Conservation (phyloP, 768 basidiomycete genomes). For the Pleurotus djamor region DNA sequence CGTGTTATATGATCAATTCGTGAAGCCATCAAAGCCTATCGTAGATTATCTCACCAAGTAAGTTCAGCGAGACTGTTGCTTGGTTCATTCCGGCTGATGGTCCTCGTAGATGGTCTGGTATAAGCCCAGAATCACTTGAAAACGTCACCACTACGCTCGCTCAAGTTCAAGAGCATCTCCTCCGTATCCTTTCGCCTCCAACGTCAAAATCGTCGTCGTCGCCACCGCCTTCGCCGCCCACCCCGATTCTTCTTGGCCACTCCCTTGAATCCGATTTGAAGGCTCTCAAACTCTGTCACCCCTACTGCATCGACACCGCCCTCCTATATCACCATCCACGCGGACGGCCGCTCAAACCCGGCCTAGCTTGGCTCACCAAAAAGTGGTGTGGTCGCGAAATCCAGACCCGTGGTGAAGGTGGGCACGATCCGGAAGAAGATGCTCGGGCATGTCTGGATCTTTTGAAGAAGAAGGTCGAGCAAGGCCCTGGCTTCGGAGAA, state of each 20-base stretch:
- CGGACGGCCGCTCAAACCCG: conserved; percentile 91
- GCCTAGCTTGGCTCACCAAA: conserved; percentile 94
- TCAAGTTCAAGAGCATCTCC: conserved; percentile 72
- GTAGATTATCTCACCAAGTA: conserved; percentile 92
- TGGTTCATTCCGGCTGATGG: background rate
- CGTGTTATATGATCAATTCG: conserved; percentile 85
- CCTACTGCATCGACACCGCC: conserved; percentile 89
- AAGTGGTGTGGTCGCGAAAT: conserved; percentile 93
- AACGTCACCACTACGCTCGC: conserved; percentile 75
- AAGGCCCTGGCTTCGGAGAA: conserved; percentile 77
- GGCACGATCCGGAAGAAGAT: conserved; percentile 95
- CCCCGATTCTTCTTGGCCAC: conserved; percentile 88
- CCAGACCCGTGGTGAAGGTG: conserved; percentile 78
- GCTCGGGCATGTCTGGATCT: conserved; percentile 87
- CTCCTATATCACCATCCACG: conserved; percentile 90
- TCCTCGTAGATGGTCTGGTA: conserved; percentile 80
- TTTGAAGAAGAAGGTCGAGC: conserved; percentile 74
- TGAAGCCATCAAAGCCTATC: conserved; percentile 84
- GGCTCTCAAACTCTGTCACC: conserved; percentile 84
- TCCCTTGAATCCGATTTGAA: conserved; percentile 94
- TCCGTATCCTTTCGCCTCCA: conserved; percentile 57
- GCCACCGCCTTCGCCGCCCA: conserved; percentile 36
- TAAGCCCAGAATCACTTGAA: conserved; percentile 72
- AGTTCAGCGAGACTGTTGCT: conserved; percentile 9
- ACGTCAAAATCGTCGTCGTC: conserved; percentile 40